Evolutionary conservation across 1,284 basidiomycete genomes (phyloP).

Genomic region (Cronartium quercuum): DNA sequence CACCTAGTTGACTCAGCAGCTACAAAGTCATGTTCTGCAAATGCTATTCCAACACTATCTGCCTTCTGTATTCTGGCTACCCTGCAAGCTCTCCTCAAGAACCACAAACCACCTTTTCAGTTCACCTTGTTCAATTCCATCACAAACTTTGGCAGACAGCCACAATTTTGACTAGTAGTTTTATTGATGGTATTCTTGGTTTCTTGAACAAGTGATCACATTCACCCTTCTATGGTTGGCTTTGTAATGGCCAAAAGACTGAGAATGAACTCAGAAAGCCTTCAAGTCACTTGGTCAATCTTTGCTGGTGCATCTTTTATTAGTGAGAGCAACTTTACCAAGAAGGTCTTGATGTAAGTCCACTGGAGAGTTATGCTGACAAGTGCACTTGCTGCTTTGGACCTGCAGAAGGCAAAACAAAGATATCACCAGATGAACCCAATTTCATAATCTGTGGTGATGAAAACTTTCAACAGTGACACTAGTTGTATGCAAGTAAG

Average conservation of each 20-base stretch:
- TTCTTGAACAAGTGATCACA: background rate
- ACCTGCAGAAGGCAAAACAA: background rate
- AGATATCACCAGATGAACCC: background rate
- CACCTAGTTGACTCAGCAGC: too few relatives aligned
- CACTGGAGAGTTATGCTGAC: background rate
- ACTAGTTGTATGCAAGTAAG: background rate
- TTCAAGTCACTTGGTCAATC: background rate
- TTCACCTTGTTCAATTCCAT: background rate
- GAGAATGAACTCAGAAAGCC: background rate
- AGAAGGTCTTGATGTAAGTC: background rate
- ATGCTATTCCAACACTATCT: too few relatives aligned
- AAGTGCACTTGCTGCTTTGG: background rate
- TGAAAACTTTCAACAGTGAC: background rate
- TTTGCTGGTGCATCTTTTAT: background rate
- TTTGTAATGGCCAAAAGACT: background rate
- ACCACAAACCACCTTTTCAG: too few relatives aligned
- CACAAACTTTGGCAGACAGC: background rate
- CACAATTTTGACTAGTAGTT: background rate
- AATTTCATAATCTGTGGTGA: background rate
- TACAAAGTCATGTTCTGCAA: too few relatives aligned
- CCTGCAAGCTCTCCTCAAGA: too few relatives aligned
- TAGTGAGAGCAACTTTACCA: background rate
- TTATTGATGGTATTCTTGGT: background rate
- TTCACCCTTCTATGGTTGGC: background rate
- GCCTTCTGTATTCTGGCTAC: too few relatives aligned